Percentiles rank a stretch among this genome's conserved stretches.
Evolutionary conservation across 1,284 basidiomycete species (phyloP).

Genomic region (Tetrapyrgos nigripes): DNA sequence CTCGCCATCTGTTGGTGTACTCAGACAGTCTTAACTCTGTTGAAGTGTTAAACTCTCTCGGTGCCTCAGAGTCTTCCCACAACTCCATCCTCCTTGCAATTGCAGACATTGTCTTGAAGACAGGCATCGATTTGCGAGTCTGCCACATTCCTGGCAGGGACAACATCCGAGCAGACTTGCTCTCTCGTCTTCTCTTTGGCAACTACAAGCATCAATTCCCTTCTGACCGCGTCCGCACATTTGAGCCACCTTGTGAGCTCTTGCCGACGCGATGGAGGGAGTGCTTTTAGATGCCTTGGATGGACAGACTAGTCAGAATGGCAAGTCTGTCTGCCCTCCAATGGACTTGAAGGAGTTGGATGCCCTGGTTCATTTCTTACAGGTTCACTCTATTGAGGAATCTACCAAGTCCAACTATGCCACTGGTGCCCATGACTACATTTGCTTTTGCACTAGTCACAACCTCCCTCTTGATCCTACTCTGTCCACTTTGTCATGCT

Average conservation of each 20-base stretch:
- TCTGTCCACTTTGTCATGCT: constrained; percentile 23
- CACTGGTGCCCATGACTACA: background rate
- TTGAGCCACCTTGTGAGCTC: constrained; percentile 21
- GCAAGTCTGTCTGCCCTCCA: background rate
- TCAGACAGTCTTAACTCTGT: constrained; percentile 13
- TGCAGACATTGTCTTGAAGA: constrained; percentile 17
- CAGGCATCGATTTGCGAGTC: constrained; percentile 20
- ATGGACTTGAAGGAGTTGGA: background rate
- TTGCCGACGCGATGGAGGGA: constrained; percentile 19
- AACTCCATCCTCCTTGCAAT: constrained; percentile 7
- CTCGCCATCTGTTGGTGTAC: background rate
- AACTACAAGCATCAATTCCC: constrained; percentile 17
- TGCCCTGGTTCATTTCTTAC: background rate
- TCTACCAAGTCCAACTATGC: background rate
- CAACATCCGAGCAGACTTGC: constrained; percentile 24
- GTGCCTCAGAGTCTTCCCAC: constrained; percentile 8
- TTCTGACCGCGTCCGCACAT: constrained; percentile 19
- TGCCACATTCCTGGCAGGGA: constrained; percentile 22
- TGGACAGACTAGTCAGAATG: background rate
- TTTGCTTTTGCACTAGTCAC: background rate
- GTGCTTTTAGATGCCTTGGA: constrained; percentile 7
- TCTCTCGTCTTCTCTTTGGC: constrained; percentile 18
- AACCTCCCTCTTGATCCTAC: constrained; percentile 20
- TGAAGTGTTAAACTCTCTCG: constrained; percentile 16
- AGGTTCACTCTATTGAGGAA: background rate